phyloP scores from a whole-genome alignment of 805 yeast species.

The Candida endomychidarum region DNA sequence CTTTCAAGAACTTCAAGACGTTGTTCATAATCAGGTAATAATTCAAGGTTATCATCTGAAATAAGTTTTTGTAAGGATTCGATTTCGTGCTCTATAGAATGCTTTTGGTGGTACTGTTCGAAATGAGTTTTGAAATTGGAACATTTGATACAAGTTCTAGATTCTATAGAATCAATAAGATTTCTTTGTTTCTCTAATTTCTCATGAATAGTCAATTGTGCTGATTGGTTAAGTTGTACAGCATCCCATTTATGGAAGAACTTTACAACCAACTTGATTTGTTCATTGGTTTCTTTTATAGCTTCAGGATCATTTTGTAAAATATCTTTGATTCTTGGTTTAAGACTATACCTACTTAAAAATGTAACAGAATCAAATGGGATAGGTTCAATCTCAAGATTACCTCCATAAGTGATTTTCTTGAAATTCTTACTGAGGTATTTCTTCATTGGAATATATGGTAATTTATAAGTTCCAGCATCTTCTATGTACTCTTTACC shows the following conservation, averaged over 20 bases:
- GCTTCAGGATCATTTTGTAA: constrained; percentile 36
- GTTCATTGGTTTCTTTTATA: constrained; percentile 34
- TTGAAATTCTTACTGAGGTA: constrained; percentile 38
- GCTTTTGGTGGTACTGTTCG: constrained; percentile 45
- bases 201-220: constrained; percentile 38
- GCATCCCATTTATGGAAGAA: constrained; percentile 46
- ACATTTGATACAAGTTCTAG: constrained; percentile 31
- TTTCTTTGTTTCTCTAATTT: constrained; percentile 36
- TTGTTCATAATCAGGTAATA: constrained; percentile 92
- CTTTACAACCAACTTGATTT: constrained; percentile 34
- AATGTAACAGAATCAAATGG: constrained; percentile 44
- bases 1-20: constrained; percentile 73
- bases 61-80: constrained; percentile 57
- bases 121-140: constrained; percentile 47
- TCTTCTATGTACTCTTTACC: constrained; percentile 32
- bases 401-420: constrained; percentile 33
- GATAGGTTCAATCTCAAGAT: constrained; percentile 38
- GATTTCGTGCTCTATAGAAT: constrained; percentile 50
- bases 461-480: constrained; percentile 26
- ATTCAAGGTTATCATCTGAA: constrained; percentile 84
- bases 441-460: constrained; percentile 34
- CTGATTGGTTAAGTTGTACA: constrained; percentile 34
- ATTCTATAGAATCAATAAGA: constrained; percentile 28
- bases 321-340: constrained; percentile 31
- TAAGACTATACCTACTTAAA: constrained; percentile 38